Base-by-base conservation (phyloP, 257 asterid species). In the Solanum microdontum region DNA sequence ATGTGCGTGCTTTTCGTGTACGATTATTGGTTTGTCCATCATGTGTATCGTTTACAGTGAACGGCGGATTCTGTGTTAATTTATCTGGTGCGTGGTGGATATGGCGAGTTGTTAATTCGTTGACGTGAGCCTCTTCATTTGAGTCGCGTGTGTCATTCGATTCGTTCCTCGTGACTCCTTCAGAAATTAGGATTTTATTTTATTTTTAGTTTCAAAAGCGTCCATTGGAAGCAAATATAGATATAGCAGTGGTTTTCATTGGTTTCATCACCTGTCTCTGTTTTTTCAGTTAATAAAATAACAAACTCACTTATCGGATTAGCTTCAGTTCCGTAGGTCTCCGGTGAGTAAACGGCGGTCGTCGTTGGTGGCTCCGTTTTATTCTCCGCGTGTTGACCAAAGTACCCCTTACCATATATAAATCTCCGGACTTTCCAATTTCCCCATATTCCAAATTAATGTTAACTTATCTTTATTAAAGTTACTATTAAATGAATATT, bases 151-250 rank as follows among this genome's bases (percentile, higher is more conserved):
- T 89, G 87, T 84, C 84, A 77, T 75, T 77, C 87, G 89, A 85
- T 85, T 70, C 33, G n/a, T n/a, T 8, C 3, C 84, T 83, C 84
- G 84, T 91, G 85, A 91, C 93, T 75, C 83, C 82, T 90, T 1
- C 66, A 8, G 7, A 66, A 84, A 84, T 70, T 39, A 37, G 90
- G 90, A 87, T 90, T 86, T 88, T 76, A 17, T 55, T 55, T 55
- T 55, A 55, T 89, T 43, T 92, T 86, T 88, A 84, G 89, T 86
- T 88, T 89, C 89, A 90, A 87, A 70, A 72, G 68, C 90, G 89
- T 80, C 45, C 87, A n/a, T 72, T 72, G 37, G 87, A 89, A 91
- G 92, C 89, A 92, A 92, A 84, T 92, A 91, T 92, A 91, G 90
- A 85, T 89, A 84, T 60, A 91, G 58, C 88, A 64, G 33, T n/a